Base-by-base conservation (phyloP, 306 rosid species). In the Dalbergia oliveri region DNA sequence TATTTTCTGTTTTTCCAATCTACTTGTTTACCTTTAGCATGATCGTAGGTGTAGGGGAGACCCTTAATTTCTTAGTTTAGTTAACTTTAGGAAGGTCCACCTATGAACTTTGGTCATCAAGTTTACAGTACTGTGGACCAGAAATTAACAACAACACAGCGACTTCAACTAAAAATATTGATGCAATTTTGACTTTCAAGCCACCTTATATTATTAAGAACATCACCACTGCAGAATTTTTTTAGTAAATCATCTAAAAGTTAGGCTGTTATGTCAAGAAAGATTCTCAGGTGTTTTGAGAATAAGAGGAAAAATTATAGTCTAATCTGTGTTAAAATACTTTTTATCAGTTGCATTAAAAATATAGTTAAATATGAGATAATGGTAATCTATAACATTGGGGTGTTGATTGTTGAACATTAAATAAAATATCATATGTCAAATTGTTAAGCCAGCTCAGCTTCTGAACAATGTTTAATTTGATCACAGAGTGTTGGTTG, bases 151-250 rank as follows among this genome's bases (percentile, higher is more conserved):
- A 43, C 44, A 45, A 1, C 53, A 10, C n/a, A 10, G 15, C 12
- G 73, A 79, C 84, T 72, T 10, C 56, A 75, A 61, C 59, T 58
- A 34, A 72, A 64, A 35, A 45, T 56, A 19, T 2, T 75, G 49
- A 67, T 57, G 19, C 10, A 5, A 47, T 50, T 51, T 70, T 57
- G 62, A 67, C 53, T 37, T 62, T 80, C 16, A 34, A 54, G 13
- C 21, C 57, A 37, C 3, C 37, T 33, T 19, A 44, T 19, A 44
- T 33, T 6, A 37, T 72, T 35, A 51, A 39, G 44, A 66, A 66
- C 19, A 59, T 21, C 23, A 65, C 13, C 37, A 64, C 23, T 39
- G 1, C 49, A 44, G 0, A 60, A 44, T 43, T 9, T 26, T 15
- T 74, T 21, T 31, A 60, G 15, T 21, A 59, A 44, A 45, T 41